These are phyloP conservation scores for Raphidocelis subcapitata DNA, from an alignment of 139 green algal species.

Conservation along the genomic window DNA sequence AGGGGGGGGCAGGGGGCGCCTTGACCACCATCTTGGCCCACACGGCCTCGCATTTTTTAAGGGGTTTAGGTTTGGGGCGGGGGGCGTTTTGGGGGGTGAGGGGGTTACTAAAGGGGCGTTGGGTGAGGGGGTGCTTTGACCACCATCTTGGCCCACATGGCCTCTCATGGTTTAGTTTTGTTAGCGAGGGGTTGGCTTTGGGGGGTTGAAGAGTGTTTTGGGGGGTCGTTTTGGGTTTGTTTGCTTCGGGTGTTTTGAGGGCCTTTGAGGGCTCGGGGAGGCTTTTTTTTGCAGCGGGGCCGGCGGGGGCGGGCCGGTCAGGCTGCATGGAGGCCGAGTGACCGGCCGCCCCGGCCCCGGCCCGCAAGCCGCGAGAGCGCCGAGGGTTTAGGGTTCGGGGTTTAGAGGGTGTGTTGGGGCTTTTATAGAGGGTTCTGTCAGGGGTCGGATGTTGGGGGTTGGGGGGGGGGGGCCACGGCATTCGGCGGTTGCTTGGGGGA, in stretches of 20 bases:
- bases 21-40: constrained; percentile 96
- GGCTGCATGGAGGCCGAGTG: too few relatives aligned
- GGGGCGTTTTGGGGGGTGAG: neutral
- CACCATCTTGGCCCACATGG: constrained; percentile 95
- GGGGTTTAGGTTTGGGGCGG: neutral
- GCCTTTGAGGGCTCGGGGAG: neutral
- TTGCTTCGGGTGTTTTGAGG: neutral
- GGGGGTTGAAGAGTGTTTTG: neutral
- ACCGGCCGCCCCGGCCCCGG: too few relatives aligned
- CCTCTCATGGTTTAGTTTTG: constrained; percentile 51
- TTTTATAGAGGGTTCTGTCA: too few relatives aligned
- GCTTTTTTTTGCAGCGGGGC: neutral
- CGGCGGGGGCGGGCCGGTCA: too few relatives aligned
- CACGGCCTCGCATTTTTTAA: constrained; percentile 75
- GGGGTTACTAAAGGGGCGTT: neutral
- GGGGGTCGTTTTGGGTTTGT: too few relatives aligned
- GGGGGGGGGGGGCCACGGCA: too few relatives aligned
- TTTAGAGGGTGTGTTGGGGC: too few relatives aligned
- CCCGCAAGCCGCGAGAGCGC: too few relatives aligned
- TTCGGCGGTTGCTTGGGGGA: too few relatives aligned
- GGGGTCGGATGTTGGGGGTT: too few relatives aligned
- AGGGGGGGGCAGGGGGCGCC: constrained; percentile 44
- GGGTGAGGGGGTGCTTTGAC: constrained; percentile 72
- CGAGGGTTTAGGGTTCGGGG: too few relatives aligned
- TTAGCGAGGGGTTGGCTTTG: neutral